Percentiles rank a stretch among this genome's conserved stretches.
Evolutionary conservation across 805 yeast species (phyloP).

Genomic region (Suhomyces canberraensis): DNA sequence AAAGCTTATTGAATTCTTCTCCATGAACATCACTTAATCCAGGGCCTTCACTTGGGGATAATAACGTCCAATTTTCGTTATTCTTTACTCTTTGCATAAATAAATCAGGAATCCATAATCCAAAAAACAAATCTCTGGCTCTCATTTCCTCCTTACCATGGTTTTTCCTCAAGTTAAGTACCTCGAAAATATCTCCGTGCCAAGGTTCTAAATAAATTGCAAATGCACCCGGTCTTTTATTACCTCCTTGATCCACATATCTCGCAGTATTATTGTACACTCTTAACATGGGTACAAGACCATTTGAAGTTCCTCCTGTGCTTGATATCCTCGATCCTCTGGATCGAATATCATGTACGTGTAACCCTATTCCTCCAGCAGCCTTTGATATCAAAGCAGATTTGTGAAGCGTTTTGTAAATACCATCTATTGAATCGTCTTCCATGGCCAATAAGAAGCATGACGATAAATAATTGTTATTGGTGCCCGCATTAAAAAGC

Average conservation of each 20-base stretch:
- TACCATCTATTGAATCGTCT: conserved; percentile 62
- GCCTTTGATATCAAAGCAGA: conserved; percentile 61
- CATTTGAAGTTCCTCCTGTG: conserved; percentile 61
- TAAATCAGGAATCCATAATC: conserved; percentile 61
- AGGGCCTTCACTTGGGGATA: conserved; percentile 58
- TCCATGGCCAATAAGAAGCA: conserved; percentile 77
- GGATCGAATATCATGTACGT: conserved; percentile 56
- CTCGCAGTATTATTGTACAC: conserved; percentile 63
- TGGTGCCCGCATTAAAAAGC: conserved; percentile 88
- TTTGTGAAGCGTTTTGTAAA: conserved; percentile 57
- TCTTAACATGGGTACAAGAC: conserved; percentile 60
- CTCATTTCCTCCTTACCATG: conserved; percentile 64
- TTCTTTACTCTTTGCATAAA: conserved; percentile 60
- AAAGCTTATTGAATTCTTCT: conserved; percentile 51
- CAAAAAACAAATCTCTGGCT: conserved; percentile 62
- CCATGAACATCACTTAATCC: conserved; percentile 56
- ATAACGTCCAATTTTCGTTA: conserved; percentile 55
- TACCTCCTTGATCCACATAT: conserved; percentile 65
- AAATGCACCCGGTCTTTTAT: conserved; percentile 64
- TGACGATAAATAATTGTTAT: conserved; percentile 80
- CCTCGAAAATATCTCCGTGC: conserved; percentile 60
- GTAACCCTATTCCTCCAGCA: conserved; percentile 64
- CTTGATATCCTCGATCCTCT: conserved; percentile 62
- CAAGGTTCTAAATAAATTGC: conserved; percentile 61
- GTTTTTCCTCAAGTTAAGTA: conserved; percentile 57